A percentile compares a stretch with the other conserved stretches of the same genome.
These are phyloP conservation scores for Hansenula sp. DNA, from an alignment of 1,139 yeast genomes.

Conservation along the genomic window DNA sequence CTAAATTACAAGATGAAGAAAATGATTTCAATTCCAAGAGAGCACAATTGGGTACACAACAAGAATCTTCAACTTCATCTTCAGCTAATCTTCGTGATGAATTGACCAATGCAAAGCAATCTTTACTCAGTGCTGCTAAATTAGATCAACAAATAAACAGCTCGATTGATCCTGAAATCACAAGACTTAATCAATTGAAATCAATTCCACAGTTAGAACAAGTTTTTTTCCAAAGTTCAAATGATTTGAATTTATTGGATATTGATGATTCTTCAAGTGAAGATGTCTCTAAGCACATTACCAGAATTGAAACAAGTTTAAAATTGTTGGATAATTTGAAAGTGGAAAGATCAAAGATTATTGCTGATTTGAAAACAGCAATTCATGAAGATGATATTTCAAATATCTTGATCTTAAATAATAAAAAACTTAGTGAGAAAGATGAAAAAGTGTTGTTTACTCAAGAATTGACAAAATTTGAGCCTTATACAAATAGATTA, in stretches of 20 bases:
- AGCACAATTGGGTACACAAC: conserved; percentile 29
- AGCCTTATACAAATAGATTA: conserved; percentile 61
- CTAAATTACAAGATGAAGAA: conserved; percentile 32
- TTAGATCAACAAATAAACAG: conserved; percentile 59
- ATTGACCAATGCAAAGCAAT: conserved; percentile 52
- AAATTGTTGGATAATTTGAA: conserved; percentile 25
- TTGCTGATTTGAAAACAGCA: conserved; percentile 61
- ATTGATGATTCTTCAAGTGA: conserved; percentile 10
- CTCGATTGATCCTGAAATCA: conserved; percentile 30
- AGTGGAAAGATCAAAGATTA: conserved; percentile 56
- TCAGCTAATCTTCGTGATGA: conserved; percentile 41
- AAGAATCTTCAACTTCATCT: conserved; percentile 31
- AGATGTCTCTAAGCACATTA: conserved; percentile 12
- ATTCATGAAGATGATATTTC: conserved; percentile 87
- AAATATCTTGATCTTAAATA: conserved; percentile 65
- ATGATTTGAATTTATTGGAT: conserved; percentile 18
- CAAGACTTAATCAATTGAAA: conserved; percentile 31
- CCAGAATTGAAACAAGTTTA: conserved; percentile 22
- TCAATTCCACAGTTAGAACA: conserved; percentile 27
- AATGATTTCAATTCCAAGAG: conserved; percentile 27
- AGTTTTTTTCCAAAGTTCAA: conserved; percentile 17
- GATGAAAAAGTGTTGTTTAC: conserved; percentile 64
- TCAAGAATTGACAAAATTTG: conserved; percentile 73
- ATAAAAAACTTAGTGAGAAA: conserved; percentile 44
- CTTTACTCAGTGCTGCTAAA: conserved; percentile 62